These are phyloP conservation scores for Peronospora destructor DNA, from an alignment of 352 stramenopile genomes.

Conservation along the genomic window DNA sequence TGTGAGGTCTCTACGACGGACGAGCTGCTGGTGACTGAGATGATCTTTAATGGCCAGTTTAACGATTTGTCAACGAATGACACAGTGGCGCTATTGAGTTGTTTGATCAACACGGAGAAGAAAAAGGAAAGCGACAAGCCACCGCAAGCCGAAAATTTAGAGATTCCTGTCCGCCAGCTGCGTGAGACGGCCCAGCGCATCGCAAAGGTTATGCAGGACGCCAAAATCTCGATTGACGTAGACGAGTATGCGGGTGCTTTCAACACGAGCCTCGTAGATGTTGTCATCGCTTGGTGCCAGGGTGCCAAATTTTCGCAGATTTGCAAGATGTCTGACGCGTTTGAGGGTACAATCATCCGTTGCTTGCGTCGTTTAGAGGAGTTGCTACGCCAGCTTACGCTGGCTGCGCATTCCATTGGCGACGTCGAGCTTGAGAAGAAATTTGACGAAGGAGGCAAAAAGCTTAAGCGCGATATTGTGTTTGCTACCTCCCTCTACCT, in stretches of 20 bases:
- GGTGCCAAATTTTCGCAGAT: conserved; percentile 98
- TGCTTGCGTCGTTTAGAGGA: conserved; percentile 96
- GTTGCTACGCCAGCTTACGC: conserved; percentile 93
- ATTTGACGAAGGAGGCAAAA: conserved; percentile 94
- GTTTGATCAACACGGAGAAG: conserved; percentile 95
- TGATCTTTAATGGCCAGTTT: conserved; percentile 98
- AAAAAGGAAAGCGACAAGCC: conserved; percentile 84
- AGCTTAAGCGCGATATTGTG: conserved; percentile 98
- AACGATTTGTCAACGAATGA: conserved; percentile 97
- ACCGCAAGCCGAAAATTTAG: conserved; percentile 70
- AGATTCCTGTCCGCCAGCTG: conserved; percentile 89
- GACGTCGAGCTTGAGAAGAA: conserved; percentile 96
- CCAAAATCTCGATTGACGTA: conserved; percentile 92
- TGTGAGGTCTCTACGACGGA: conserved; percentile 98
- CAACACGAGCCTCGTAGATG: conserved; percentile 97
- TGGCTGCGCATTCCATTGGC: conserved; percentile 94
- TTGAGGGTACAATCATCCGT: conserved; percentile 98
- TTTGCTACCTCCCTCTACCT: conserved; percentile 99
- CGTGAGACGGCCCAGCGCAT: conserved; percentile 91
- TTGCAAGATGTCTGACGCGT: conserved; percentile 96
- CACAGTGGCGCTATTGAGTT: conserved; percentile 92
- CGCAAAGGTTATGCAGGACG: conserved; percentile 87
- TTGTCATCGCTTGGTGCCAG: conserved; percentile 95
- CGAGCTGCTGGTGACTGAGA: conserved; percentile 96
- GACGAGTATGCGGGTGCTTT: conserved; percentile 97